Percentiles rank a stretch among this genome's conserved stretches.
These are phyloP conservation scores for Catharanthus roseus DNA, from an alignment of 257 asterid species.

Conservation along the genomic window DNA sequence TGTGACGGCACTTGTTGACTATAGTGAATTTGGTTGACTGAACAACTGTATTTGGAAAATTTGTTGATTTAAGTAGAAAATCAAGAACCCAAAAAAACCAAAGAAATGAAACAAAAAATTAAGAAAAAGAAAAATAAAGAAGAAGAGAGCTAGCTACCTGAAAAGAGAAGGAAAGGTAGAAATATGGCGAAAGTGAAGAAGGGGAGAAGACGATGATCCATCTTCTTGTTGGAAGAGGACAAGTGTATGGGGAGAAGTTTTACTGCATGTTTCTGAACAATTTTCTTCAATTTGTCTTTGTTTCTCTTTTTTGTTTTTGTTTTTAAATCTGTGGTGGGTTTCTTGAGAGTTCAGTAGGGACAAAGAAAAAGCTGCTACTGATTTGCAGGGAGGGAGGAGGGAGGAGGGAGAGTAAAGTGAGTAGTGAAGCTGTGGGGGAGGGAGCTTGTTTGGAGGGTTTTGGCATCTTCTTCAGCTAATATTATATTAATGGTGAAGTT, in stretches of 20 bases:
- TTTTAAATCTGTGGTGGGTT: not conserved
- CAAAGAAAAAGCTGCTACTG: not conserved
- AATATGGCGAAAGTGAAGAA: slow-evolving; percentile 21
- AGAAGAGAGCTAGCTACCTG: slow-evolving; percentile 28
- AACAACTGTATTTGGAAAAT: slow-evolving; percentile 33
- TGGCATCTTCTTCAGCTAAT: no score
- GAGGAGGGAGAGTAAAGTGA: no score
- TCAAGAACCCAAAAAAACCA: slow-evolving; percentile 1
- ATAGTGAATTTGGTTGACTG: slow-evolving; percentile 72
- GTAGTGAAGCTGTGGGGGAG: no score
- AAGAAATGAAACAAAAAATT: not conserved
- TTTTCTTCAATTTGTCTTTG: not conserved
- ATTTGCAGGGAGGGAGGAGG: no score
- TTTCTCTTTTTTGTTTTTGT: no score
- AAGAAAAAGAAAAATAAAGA: not conserved
- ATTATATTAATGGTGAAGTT: no score
- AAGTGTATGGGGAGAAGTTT: not conserved
- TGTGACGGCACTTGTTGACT: slow-evolving; percentile 77
- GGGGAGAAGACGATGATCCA: slow-evolving; percentile 38
- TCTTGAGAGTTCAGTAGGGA: not conserved
- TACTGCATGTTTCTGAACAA: not conserved
- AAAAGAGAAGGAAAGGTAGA: slow-evolving; percentile 36
- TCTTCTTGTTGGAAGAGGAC: slow-evolving; percentile 9
- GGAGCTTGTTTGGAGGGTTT: no score
- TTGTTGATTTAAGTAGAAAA: not conserved